These are phyloP conservation scores for Boletus bicolor DNA, from an alignment of 768 basidiomycete species.

Conservation along the genomic window DNA sequence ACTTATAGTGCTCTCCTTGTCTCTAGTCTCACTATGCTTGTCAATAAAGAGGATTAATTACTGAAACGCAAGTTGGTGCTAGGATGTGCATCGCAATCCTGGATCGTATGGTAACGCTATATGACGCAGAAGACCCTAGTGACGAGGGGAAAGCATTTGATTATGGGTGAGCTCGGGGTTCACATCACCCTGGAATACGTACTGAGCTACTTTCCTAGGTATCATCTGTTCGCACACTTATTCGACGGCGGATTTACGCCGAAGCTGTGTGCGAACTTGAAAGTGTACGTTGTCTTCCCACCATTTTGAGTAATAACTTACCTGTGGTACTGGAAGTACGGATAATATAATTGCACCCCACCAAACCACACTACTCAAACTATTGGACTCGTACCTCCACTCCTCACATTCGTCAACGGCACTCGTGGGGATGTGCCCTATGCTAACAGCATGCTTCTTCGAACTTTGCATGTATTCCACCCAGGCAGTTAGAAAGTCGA, in stretches of 20 bases:
- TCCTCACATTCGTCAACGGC: slow-evolving; percentile 38
- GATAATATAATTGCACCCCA: slow-evolving; percentile 78
- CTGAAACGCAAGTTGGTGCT: slow-evolving; percentile 51
- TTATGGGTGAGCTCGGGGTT: slow-evolving; percentile 51
- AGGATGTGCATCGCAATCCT: slow-evolving; percentile 67
- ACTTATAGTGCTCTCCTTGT: slow-evolving; percentile 5
- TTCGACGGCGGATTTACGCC: slow-evolving; percentile 59
- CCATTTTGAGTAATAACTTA: slow-evolving; percentile 1
- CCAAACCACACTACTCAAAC: slow-evolving; percentile 84
- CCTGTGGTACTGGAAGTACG: slow-evolving; percentile 38
- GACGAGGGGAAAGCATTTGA: slow-evolving; percentile 72
- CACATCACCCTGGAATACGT: neutral
- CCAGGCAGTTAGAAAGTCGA: slow-evolving; percentile 46
- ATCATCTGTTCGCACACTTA: slow-evolving; percentile 59
- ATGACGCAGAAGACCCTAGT: slow-evolving; percentile 62
- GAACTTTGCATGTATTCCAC: slow-evolving; percentile 58
- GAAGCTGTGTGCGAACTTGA: slow-evolving; percentile 56
- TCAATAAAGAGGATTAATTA: slow-evolving; percentile 45
- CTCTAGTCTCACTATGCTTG: neutral
- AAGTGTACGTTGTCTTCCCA: slow-evolving; percentile 46
- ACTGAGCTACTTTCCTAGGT: slow-evolving; percentile 40
- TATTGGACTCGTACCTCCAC: slow-evolving; percentile 82
- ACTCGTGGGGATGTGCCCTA: slow-evolving; percentile 47
- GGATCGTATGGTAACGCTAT: slow-evolving; percentile 67
- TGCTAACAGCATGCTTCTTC: slow-evolving; percentile 63